phyloP scores from a whole-genome alignment of 768 basidiomycete genomes.

The Suillus cothurnatus region DNA sequence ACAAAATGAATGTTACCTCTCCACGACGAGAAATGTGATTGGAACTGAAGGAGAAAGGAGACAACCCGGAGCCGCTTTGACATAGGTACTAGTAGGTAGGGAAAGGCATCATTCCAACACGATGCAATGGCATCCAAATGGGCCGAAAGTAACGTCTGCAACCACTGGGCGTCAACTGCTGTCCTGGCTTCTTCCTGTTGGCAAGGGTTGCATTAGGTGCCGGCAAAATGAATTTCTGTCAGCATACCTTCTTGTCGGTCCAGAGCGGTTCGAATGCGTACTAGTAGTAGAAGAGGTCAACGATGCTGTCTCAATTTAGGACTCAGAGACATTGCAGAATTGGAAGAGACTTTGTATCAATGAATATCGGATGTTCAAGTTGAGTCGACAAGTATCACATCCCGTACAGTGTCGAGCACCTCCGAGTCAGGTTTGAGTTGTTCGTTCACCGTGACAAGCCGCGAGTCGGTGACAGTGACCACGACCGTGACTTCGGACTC shows the following conservation, averaged over 20 bases:
- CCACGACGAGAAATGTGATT: slow-evolving; percentile 70
- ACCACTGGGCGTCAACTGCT: slow-evolving; percentile 57
- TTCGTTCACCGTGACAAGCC: too few species aligned
- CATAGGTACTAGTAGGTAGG: slow-evolving; percentile 55
- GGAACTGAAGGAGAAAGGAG: slow-evolving; percentile 67
- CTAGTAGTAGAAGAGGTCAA: slow-evolving; percentile 57
- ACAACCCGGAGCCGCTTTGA: slow-evolving; percentile 58
- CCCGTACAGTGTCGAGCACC: slow-evolving; percentile 42
- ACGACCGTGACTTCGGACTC: too few species aligned
- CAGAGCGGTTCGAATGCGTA: slow-evolving; percentile 66
- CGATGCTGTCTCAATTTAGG: slow-evolving; percentile 59
- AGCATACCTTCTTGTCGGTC: slow-evolving; percentile 59
- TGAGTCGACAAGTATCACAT: not conserved
- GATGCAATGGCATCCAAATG: slow-evolving; percentile 66
- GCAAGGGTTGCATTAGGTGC: not conserved
- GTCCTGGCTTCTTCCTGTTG: slow-evolving; percentile 69
- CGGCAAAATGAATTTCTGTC: not conserved
- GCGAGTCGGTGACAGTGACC: too few species aligned
- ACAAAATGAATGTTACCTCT: slow-evolving; percentile 46
- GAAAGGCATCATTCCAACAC: slow-evolving; percentile 68
- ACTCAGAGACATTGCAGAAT: slow-evolving; percentile 60
- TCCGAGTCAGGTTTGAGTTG: slow-evolving; percentile 37
- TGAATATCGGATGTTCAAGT: slow-evolving; percentile 2
- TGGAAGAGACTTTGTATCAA: slow-evolving; percentile 45
- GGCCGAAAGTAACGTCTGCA: slow-evolving; percentile 62